A percentile compares a stretch with the other conserved stretches of the same genome.
Conservation (phyloP, 495 filamentous ascomycete species). For the Daldinia loculata region DNA sequence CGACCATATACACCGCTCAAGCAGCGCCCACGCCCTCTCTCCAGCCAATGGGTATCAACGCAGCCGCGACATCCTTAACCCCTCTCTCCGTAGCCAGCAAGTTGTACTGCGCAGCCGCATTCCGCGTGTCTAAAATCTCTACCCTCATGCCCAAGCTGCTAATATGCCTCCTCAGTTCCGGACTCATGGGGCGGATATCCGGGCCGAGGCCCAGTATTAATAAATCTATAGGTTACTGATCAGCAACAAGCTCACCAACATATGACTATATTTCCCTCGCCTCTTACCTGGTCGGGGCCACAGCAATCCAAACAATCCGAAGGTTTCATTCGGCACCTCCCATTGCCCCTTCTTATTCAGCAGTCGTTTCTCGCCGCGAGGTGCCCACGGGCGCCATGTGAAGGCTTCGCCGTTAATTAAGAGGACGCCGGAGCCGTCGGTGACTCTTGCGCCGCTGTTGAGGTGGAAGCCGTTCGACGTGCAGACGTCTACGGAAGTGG, state of each 20-base stretch:
- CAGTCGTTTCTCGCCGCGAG: slow-evolving; percentile 56
- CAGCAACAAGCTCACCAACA: neutral
- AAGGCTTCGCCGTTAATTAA: slow-evolving; percentile 89
- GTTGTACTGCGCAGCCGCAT: slow-evolving; percentile 92
- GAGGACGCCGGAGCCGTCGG: slow-evolving; percentile 71
- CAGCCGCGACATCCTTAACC: slow-evolving; percentile 81
- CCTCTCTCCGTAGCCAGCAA: slow-evolving; percentile 85
- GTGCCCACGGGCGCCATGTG: slow-evolving; percentile 81
- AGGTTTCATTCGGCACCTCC: slow-evolving; percentile 74
- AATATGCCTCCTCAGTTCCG: slow-evolving; percentile 73
- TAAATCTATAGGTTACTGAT: slow-evolving; percentile 67
- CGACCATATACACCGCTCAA: slow-evolving; percentile 15
- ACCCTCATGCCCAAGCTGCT: slow-evolving; percentile 82
- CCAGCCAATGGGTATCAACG: slow-evolving; percentile 88
- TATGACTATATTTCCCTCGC: neutral
- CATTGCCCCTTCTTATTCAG: slow-evolving; percentile 81
- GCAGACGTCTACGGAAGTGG: slow-evolving; percentile 84
- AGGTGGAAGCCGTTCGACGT: slow-evolving; percentile 80
- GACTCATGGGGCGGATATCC: slow-evolving; percentile 76
- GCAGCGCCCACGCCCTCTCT: slow-evolving; percentile 59
- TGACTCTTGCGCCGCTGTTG: slow-evolving; percentile 76
- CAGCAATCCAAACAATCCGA: slow-evolving; percentile 78
- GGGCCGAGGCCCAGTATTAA: slow-evolving; percentile 87
- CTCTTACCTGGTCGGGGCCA: slow-evolving; percentile 91
- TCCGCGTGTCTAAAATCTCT: slow-evolving; percentile 91